Evolutionary conservation across 208 protist genomes (phyloP).

Genomic region (Trypanosoma avium): DNA sequence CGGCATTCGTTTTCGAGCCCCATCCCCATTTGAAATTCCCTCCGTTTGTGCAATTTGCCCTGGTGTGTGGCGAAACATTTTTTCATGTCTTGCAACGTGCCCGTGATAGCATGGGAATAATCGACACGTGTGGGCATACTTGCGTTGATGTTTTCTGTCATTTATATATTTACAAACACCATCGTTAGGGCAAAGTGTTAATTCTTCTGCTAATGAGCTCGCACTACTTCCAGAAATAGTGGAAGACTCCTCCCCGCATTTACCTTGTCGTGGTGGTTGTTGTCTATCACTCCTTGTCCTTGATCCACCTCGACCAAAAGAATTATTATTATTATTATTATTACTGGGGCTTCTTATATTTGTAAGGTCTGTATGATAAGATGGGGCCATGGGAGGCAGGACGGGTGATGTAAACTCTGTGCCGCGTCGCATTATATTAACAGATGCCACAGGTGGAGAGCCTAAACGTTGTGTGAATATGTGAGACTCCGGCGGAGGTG

Average conservation of each 20-base stretch:
- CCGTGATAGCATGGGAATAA: slow-evolving; percentile 87
- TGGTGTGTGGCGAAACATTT: slow-evolving; percentile 76
- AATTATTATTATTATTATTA: too few species aligned
- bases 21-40: slow-evolving; percentile 21
- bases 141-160: slow-evolving; percentile 79
- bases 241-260: slow-evolving; percentile 47
- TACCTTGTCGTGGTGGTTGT: too few species aligned
- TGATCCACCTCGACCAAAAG: too few species aligned
- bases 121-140: slow-evolving; percentile 84
- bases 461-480: slow-evolving; percentile 8
- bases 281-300: too few species aligned
- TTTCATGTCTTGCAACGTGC: slow-evolving; percentile 67
- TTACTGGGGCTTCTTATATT: not conserved
- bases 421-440: too few species aligned
- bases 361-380: not conserved
- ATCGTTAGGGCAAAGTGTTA: slow-evolving; percentile 75
- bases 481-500: slow-evolving; percentile 11
- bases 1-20: slow-evolving; percentile 45
- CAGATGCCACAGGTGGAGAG: not conserved
- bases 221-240: slow-evolving; percentile 63
- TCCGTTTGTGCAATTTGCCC: slow-evolving; percentile 66
- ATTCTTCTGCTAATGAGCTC: slow-evolving; percentile 61
- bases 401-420: slow-evolving; percentile 11
- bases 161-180: slow-evolving; percentile 73
- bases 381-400: not conserved